Base-by-base conservation (phyloP, 2,329 filamentous ascomycete species). In the Fusarium tricinctum region DNA sequence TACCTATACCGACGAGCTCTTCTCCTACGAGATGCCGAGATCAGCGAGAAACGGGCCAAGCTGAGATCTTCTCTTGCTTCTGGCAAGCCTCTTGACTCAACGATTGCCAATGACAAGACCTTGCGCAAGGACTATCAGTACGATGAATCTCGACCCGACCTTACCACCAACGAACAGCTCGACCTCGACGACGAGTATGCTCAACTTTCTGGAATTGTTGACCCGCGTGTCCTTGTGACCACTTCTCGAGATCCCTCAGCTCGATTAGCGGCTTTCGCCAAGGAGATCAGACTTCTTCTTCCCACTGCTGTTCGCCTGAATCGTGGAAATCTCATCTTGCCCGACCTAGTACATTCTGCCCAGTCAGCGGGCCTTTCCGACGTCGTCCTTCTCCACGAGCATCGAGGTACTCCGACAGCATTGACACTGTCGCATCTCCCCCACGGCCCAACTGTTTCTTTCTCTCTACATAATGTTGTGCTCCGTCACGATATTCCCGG, bases 401-500 rank as follows among this genome's bases (percentile, higher is more conserved):
- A 97, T 79, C 88, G 96, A 77, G 94, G 95, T 73, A 95, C 92
- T 2, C 96, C 96, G 0, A 97, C 94, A 0, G 94, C 94, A 3
- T 82, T 99, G 72, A 97, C 93, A 2, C 82, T 97, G 38, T 94
- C 91, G 2, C 94, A 97, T 76, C 89, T 97, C 47, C 94, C 94
- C 2, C 93, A 97, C 75, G 94, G 94, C 0, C 94, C 94, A 1
- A 97, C 80, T 5, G 73, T 81, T 9, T 94, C 91, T 12, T 97
- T 97, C 80, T 94, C 91, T 7, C 83, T 97, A 19, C 93, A 97
- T 78, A 98, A 99, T 70, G 95, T 98, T 5, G 91, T 97, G 12
- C 84, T 99, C 50, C 89, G 96, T 44, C 92, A 94, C 63, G 96
- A 99, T 77, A 97, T 99, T 20, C 95, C 96, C 2, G 94, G 96